Evolutionary conservation across 129 eudicot genomes (phyloP).

Genomic region (Ambrosia artemisiifolia): DNA sequence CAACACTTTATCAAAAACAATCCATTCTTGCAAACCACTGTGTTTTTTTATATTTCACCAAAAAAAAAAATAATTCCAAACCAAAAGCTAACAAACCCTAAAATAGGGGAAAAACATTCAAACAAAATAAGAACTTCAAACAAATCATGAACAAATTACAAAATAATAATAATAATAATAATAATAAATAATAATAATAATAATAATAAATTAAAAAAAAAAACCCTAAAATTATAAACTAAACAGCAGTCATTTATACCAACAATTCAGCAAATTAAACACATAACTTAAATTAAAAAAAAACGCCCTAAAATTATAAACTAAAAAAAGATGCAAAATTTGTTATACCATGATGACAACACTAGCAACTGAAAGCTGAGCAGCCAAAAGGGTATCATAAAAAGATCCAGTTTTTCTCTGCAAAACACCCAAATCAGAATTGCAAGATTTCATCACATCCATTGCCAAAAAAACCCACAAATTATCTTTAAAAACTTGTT

Average conservation of each 20-base stretch:
- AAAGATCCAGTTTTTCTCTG: conserved; percentile 31
- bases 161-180: too few relatives aligned
- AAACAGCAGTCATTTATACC: conserved; percentile 1
- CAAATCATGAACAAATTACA: conserved; percentile 5
- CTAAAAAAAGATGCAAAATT: background rate
- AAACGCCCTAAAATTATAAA: background rate
- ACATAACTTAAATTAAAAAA: background rate
- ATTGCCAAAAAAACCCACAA: conserved; percentile 31
- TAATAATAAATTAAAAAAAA: too few relatives aligned
- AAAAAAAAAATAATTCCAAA: background rate
- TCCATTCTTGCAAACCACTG: background rate
- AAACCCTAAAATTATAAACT: background rate
- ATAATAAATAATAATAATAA: too few relatives aligned
- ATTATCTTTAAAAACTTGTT: background rate
- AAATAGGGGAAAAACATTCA: background rate
- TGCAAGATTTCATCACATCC: conserved; percentile 39
- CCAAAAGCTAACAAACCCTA: background rate
- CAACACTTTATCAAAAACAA: background rate
- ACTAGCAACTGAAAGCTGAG: conserved; percentile 62
- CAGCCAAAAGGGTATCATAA: conserved; percentile 54
- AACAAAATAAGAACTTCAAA: conserved; percentile 8
- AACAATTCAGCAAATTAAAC: conserved; percentile 16
- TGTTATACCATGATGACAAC: conserved; percentile 51
- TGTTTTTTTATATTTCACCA: background rate
- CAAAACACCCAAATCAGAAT: conserved; percentile 36